Conservation (phyloP, 306 rosid species). For the Glycyrrhiza uralensis region DNA sequence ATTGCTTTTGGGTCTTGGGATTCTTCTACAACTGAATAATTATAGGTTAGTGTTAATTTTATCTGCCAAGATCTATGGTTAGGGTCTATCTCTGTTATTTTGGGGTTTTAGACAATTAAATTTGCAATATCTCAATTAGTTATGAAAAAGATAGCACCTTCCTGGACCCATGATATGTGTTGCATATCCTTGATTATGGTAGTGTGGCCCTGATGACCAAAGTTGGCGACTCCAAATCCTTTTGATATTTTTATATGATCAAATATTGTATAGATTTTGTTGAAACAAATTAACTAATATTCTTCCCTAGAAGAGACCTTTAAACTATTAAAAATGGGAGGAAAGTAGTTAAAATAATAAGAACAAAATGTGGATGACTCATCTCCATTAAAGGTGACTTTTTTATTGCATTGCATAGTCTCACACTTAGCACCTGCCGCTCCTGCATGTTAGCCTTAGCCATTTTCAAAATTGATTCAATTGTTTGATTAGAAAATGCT, state of each 20-base stretch:
- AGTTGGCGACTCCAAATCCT: not conserved
- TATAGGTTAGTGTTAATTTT: conserved; percentile 59
- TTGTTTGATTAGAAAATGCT: conserved; percentile 10
- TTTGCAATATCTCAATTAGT: not conserved
- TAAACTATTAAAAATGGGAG: conserved; percentile 2
- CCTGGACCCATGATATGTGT: conserved; percentile 5
- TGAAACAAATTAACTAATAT: not conserved
- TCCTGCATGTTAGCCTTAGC: not conserved
- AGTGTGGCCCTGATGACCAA: not conserved
- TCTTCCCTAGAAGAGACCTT: not conserved
- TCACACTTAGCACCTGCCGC: not conserved
- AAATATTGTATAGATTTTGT: not conserved
- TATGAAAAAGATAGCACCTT: not conserved
- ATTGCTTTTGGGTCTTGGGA: conserved; percentile 80
- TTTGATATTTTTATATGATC: not conserved
- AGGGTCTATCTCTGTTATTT: not conserved
- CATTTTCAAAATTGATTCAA: not conserved
- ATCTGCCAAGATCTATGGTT: not conserved
- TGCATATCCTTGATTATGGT: conserved; percentile 6
- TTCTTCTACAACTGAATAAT: conserved; percentile 78
- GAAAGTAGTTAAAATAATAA: not conserved
- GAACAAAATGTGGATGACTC: not conserved
- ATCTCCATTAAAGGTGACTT: not conserved
- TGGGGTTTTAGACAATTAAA: not conserved
- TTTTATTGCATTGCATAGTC: not conserved